A percentile compares a stretch with the other conserved stretches of the same genome.
Evolutionary conservation across 2,329 filamentous ascomycete genomes (phyloP).

Genomic region (Penicillium sclerotigenum): DNA sequence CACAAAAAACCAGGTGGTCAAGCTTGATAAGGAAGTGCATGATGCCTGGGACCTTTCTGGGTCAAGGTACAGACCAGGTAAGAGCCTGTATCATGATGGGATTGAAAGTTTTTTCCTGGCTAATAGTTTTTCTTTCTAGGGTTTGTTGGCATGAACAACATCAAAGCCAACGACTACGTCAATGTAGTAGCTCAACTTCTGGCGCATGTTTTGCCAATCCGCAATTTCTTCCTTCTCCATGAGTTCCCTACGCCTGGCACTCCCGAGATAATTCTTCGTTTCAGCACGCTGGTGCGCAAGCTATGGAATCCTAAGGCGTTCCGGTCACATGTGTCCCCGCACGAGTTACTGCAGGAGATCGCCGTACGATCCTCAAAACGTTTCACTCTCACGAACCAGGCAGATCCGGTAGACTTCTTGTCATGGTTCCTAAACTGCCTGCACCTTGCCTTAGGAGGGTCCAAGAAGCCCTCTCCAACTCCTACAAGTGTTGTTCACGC

Average conservation of each 20-base stretch:
- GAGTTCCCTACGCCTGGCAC: constrained; percentile 61
- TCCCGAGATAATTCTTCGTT: constrained; percentile 81
- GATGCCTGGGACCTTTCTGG: constrained; percentile 73
- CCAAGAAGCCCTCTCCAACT: constrained; percentile 71
- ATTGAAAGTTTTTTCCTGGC: neutral
- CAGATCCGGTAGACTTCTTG: constrained; percentile 93
- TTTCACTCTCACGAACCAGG: constrained; percentile 85
- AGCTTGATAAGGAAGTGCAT: constrained; percentile 64
- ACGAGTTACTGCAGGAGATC: constrained; percentile 94
- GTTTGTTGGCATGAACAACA: constrained; percentile 99
- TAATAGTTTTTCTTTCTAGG: constrained; percentile 40
- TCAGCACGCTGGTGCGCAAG: constrained; percentile 87
- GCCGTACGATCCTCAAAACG: constrained; percentile 85
- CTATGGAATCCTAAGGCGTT: constrained; percentile 98
- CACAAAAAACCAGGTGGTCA: constrained; percentile 72
- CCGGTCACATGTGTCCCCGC: constrained; percentile 92
- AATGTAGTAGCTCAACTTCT: constrained; percentile 92
- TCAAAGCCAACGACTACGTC: constrained; percentile 98
- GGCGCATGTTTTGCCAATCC: constrained; percentile 80
- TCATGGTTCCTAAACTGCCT: constrained; percentile 98
- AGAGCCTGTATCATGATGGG: neutral
- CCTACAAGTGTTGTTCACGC: constrained; percentile 75
- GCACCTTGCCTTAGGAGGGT: constrained; percentile 85
- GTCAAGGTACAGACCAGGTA: constrained; percentile 78
- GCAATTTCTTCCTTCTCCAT: constrained; percentile 89